Conservation (phyloP, 305 asterid species). For the Striga hermonthica region DNA sequence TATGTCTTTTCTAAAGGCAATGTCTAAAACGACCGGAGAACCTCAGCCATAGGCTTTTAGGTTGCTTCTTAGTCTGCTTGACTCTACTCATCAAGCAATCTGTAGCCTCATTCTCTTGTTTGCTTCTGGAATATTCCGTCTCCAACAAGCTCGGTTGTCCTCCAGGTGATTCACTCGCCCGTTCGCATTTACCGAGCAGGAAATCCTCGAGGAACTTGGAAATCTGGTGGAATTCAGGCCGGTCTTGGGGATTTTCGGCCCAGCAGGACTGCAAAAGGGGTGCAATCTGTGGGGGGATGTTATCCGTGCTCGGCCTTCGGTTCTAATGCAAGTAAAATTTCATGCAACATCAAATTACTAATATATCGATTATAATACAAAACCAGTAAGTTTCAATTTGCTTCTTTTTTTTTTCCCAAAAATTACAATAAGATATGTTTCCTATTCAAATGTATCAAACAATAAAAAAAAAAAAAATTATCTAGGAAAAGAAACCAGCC, state of each 20-base stretch:
- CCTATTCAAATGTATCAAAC: background rate
- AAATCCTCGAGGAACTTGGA: constrained; percentile 36
- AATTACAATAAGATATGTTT: background rate
- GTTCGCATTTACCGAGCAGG: constrained; percentile 31
- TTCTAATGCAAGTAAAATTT: constrained; percentile 37
- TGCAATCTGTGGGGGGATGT: constrained; percentile 45
- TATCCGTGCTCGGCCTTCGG: constrained; percentile 51
- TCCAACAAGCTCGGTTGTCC: constrained; percentile 22
- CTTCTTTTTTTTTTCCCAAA: background rate
- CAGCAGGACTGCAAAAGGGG: constrained; percentile 57
- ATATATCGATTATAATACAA: background rate
- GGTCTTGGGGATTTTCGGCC: constrained; percentile 56
- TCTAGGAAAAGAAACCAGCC: background rate
- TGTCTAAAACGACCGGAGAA: constrained; percentile 28
- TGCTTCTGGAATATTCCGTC: constrained; percentile 30
- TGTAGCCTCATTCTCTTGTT: constrained; percentile 29
- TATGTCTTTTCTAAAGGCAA: constrained; percentile 3
- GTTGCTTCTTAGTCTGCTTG: constrained; percentile 30
- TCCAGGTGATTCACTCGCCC: constrained; percentile 18
- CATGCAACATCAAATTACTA: background rate
- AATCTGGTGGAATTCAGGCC: constrained; percentile 60
- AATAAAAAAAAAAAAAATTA: background rate
- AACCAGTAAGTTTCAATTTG: background rate
- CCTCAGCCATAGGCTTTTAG: constrained; percentile 29
- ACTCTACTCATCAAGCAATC: constrained; percentile 33